A percentile compares a stretch with the other conserved stretches of the same genome.
These are phyloP conservation scores for Ramichloridium luteum DNA, from an alignment of 2,329 filamentous ascomycete species.

Conservation along the genomic window DNA sequence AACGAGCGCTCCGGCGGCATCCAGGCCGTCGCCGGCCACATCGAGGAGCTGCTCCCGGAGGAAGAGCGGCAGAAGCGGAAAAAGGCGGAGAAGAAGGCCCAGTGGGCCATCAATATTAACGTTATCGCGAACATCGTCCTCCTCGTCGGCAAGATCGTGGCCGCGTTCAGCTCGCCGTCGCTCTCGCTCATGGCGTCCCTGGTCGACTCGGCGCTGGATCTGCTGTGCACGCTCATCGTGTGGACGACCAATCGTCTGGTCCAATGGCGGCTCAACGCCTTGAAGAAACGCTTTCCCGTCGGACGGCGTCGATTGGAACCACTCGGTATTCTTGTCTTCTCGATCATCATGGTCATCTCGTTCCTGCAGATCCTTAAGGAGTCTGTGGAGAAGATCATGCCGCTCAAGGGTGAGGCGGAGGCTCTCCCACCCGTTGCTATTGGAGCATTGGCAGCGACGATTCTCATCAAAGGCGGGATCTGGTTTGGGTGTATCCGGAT, in stretches of 20 bases:
- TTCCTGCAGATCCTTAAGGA: constrained; percentile 50
- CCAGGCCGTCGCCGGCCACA: constrained; percentile 36
- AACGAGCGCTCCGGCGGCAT: constrained; percentile 41
- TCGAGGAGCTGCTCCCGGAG: constrained; percentile 45
- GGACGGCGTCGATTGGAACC: constrained; percentile 46
- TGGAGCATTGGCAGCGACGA: constrained; percentile 44
- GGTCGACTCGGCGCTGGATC: constrained; percentile 49
- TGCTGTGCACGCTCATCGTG: constrained; percentile 49
- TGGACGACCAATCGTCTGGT: constrained; percentile 49
- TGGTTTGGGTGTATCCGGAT: constrained; percentile 47
- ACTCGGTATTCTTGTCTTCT: constrained; percentile 50
- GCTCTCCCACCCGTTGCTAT: constrained; percentile 43
- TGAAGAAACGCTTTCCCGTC: constrained; percentile 46
- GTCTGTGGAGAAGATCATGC: constrained; percentile 46
- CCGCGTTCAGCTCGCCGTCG: constrained; percentile 44
- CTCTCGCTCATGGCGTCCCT: constrained; percentile 50
- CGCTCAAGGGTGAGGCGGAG: constrained; percentile 36
- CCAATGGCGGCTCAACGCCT: constrained; percentile 40
- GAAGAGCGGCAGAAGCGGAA: constrained; percentile 39
- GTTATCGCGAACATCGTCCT: constrained; percentile 48
- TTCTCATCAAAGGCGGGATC: constrained; percentile 48
- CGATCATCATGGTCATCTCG: constrained; percentile 51
- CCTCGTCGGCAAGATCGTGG: constrained; percentile 43
- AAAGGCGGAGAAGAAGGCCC: constrained; percentile 37
- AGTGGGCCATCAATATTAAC: constrained; percentile 49